Conservation (phyloP, 202 grass and related monocot genomes). For the Zoysia matrella region DNA sequence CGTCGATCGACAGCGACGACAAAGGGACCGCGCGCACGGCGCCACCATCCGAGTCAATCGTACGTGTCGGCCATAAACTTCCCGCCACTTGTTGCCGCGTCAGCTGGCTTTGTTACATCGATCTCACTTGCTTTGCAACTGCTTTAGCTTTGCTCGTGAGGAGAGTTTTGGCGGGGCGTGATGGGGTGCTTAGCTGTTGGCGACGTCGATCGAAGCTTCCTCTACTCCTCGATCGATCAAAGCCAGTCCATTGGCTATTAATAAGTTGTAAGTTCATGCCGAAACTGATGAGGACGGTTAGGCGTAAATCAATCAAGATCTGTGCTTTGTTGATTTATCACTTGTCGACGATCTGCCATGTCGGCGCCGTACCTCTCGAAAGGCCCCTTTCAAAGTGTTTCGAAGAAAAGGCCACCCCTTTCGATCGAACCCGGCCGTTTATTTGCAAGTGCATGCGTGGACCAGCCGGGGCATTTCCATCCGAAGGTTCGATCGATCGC, state of each 20-base stretch:
- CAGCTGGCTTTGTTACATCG: neutral
- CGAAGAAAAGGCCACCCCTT: neutral
- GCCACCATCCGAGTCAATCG: constrained; percentile 41
- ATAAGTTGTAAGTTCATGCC: neutral
- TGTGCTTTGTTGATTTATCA: constrained; percentile 13
- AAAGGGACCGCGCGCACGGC: neutral
- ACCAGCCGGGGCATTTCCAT: neutral
- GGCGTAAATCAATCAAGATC: neutral
- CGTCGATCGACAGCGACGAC: constrained; percentile 32
- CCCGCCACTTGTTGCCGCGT: neutral
- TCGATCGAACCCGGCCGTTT: neutral
- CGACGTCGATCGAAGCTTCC: no score
- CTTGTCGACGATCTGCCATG: constrained; percentile 19
- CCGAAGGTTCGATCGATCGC: neutral
- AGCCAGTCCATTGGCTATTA: neutral
- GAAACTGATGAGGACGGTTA: neutral
- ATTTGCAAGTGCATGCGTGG: constrained; percentile 3
- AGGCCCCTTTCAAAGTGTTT: constrained; percentile 19
- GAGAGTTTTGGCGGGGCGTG: neutral
- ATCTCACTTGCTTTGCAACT: constrained; percentile 19
- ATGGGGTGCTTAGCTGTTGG: no score
- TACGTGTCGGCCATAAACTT: constrained; percentile 52
- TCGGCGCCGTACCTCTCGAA: constrained; percentile 12
- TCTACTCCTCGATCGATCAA: no score
- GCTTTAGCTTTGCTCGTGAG: neutral